These are phyloP conservation scores for Ogataea polymorpha DNA, from an alignment of 805 yeast species.

Conservation along the genomic window DNA sequence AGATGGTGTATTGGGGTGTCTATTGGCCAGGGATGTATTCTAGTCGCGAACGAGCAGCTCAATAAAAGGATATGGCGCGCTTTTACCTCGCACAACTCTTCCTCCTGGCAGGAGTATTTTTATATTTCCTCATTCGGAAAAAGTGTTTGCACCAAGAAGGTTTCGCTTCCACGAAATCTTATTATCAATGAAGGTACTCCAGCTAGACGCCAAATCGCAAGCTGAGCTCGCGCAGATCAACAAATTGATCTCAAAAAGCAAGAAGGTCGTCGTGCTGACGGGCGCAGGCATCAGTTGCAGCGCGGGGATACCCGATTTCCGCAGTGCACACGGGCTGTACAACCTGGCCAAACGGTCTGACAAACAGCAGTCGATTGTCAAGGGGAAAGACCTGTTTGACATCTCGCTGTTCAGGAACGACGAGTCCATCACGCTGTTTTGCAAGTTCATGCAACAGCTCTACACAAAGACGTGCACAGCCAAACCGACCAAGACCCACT, in stretches of 20 bases:
- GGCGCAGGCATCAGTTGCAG: slow-evolving; percentile 98
- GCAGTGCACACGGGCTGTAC: slow-evolving; percentile 82
- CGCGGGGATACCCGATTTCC: slow-evolving; percentile 96
- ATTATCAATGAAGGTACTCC: slow-evolving; percentile 22
- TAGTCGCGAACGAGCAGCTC: not conserved
- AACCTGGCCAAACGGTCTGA: slow-evolving; percentile 55
- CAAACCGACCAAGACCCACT: slow-evolving; percentile 79
- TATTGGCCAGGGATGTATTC: not conserved
- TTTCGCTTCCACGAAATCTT: slow-evolving; percentile 6
- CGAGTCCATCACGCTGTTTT: slow-evolving; percentile 66
- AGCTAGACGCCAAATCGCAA: slow-evolving; percentile 15
- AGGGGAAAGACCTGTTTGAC: slow-evolving; percentile 91
- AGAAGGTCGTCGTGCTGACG: slow-evolving; percentile 66
- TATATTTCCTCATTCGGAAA: slow-evolving; percentile 16
- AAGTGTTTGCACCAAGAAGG: slow-evolving; percentile 2
- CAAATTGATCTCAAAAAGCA: slow-evolving; percentile 42
- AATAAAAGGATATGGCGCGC: not conserved
- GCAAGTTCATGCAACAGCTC: slow-evolving; percentile 83
- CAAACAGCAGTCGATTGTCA: slow-evolving; percentile 49
- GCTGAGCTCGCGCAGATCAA: slow-evolving; percentile 34
- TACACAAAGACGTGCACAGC: slow-evolving; percentile 64
- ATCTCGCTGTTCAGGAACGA: slow-evolving; percentile 72
- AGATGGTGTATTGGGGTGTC: no score
- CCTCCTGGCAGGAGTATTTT: slow-evolving; percentile 11
- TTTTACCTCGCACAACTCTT: not conserved